These are phyloP conservation scores for Circinella umbellata DNA, from an alignment of 371 early-diverging fungal species.

Conservation along the genomic window DNA sequence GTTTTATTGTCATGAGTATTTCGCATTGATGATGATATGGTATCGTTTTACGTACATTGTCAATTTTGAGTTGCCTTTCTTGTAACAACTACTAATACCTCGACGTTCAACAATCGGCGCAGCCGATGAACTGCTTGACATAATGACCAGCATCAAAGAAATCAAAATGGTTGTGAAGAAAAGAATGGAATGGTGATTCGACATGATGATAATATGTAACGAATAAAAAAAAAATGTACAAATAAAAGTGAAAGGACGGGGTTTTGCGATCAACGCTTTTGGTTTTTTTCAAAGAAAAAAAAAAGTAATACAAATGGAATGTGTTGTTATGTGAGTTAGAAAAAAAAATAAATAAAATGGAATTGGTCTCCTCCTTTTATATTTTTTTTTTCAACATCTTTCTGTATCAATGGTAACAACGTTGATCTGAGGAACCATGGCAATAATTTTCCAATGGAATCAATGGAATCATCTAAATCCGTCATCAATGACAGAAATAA, in stretches of 20 bases:
- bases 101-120: conserved; percentile 3
- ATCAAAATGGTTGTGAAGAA: neutral
- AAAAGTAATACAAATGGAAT: too few species aligned
- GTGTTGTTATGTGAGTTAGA: too few species aligned
- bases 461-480: too few species aligned
- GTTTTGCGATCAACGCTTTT: too few species aligned
- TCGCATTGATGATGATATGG: neutral
- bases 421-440: too few species aligned
- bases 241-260: neutral
- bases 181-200: conserved; percentile 1
- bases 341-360: too few species aligned
- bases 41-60: conserved; percentile 1
- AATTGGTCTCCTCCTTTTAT: too few species aligned
- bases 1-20: neutral
- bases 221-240: neutral
- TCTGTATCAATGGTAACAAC: too few species aligned
- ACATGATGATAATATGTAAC: neutral
- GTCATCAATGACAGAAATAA: too few species aligned
- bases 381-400: too few species aligned
- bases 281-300: too few species aligned
- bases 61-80: conserved; percentile 1
- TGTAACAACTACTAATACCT: conserved; percentile 5
- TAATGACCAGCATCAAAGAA: neutral
- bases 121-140: neutral
- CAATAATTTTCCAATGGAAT: too few species aligned